These are phyloP conservation scores for Nadsonia starkeyi-henricii DNA, from an alignment of 1,139 yeast genomes.

Conservation along the genomic window DNA sequence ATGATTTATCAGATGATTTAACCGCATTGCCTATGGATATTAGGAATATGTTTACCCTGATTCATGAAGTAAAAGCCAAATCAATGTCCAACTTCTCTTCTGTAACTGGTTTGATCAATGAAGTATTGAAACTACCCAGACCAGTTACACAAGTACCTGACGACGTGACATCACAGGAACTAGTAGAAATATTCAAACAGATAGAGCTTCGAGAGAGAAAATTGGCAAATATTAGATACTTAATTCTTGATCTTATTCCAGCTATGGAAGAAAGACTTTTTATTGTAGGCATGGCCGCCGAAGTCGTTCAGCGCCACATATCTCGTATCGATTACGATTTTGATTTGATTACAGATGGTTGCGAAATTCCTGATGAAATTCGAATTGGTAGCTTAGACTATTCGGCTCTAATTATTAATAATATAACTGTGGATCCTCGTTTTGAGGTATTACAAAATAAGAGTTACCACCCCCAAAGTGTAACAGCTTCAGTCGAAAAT, in stretches of 20 bases:
- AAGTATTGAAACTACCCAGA: slow-evolving; percentile 26
- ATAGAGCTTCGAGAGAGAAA: slow-evolving; percentile 24
- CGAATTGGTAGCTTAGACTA: not conserved
- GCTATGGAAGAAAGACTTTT: slow-evolving; percentile 96
- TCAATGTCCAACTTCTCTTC: no score
- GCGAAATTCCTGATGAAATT: not conserved
- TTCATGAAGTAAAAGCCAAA: slow-evolving; percentile 80
- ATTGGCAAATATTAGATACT: slow-evolving; percentile 26
- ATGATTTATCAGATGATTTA: slow-evolving; percentile 81
- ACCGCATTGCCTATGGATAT: slow-evolving; percentile 83
- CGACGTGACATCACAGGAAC: slow-evolving; percentile 9
- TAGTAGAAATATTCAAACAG: slow-evolving; percentile 18
- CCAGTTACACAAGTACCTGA: slow-evolving; percentile 6
- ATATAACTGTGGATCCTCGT: no score
- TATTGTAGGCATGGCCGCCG: slow-evolving; percentile 85
- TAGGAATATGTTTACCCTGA: slow-evolving; percentile 69
- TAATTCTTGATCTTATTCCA: slow-evolving; percentile 58
- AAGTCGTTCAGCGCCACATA: slow-evolving; percentile 55
- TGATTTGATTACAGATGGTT: slow-evolving; percentile 43
- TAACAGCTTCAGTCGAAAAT: no score
- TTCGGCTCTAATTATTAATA: not conserved
- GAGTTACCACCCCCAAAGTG: no score
- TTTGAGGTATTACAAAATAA: no score
- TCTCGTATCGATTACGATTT: slow-evolving; percentile 69
- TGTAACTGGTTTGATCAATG: slow-evolving; percentile 42